Conservation (phyloP, 2,329 filamentous ascomycete species). For the Colletotrichum destructivum region DNA sequence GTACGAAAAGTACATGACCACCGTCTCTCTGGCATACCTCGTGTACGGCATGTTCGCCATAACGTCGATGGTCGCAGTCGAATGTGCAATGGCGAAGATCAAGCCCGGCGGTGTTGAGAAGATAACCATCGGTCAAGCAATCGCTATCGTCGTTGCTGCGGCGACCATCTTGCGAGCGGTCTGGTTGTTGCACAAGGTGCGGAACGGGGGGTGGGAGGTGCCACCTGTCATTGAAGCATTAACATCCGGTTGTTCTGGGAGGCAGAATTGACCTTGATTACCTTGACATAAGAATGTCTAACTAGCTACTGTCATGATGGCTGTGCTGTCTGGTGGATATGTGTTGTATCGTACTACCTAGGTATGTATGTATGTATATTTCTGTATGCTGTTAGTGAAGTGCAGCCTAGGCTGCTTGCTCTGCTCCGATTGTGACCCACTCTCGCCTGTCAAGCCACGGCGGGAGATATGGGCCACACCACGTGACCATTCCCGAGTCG, state of each 20-base stretch:
- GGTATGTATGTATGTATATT: no score
- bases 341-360: neutral
- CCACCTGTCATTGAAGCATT: no score
- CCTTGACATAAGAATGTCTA: no score
- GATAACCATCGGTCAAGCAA: neutral
- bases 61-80: constrained; percentile 14
- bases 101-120: no score
- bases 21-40: neutral
- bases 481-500: constrained; percentile 16
- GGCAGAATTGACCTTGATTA: no score
- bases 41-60: constrained; percentile 7
- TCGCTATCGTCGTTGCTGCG: constrained; percentile 16
- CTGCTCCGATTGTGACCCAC: neutral
- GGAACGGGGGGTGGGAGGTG: neutral
- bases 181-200: neutral
- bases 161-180: neutral
- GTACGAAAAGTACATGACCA: neutral
- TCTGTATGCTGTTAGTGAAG: no score
- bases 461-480: neutral
- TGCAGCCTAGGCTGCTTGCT: neutral
- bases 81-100: neutral
- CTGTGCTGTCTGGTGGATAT: neutral
- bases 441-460: neutral
- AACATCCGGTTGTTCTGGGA: no score
- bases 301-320: no score